These are phyloP conservation scores for Magnaporthiopsis incrustans DNA, from an alignment of 2,329 filamentous ascomycete genomes.

Conservation along the genomic window DNA sequence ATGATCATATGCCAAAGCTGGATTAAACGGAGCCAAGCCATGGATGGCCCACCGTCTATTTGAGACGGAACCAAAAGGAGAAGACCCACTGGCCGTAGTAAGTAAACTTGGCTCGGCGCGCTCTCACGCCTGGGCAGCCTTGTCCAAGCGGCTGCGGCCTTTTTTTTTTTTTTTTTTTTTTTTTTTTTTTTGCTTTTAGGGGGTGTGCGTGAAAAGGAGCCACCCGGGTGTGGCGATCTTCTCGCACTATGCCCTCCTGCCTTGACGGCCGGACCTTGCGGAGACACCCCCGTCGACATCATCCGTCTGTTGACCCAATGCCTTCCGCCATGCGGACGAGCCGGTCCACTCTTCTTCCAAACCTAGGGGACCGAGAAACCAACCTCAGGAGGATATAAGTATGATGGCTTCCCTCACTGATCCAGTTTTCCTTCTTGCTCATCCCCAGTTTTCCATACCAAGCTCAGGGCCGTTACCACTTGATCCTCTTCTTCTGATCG, in stretches of 20 bases:
- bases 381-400: slow-evolving; percentile 4
- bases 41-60: neutral
- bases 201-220: neutral
- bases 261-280: neutral
- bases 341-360: neutral
- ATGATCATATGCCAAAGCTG: neutral
- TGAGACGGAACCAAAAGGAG: neutral
- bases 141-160: neutral
- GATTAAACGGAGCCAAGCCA: slow-evolving; percentile 2
- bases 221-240: neutral
- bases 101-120: neutral
- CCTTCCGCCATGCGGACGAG: neutral
- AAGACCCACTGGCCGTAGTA: neutral
- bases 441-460: slow-evolving; percentile 5
- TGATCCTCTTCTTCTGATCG: neutral
- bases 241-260: neutral
- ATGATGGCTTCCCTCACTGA: slow-evolving; percentile 4
- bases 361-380: neutral
- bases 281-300: neutral
- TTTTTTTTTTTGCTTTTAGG: neutral
- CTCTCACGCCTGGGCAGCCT: neutral
- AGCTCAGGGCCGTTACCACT: neutral
- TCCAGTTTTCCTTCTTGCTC: slow-evolving; percentile 1
- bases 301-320: neutral
- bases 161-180: neutral